phyloP scores from a whole-genome alignment of 768 basidiomycete species.

The Rhizopogon salebrosus region DNA sequence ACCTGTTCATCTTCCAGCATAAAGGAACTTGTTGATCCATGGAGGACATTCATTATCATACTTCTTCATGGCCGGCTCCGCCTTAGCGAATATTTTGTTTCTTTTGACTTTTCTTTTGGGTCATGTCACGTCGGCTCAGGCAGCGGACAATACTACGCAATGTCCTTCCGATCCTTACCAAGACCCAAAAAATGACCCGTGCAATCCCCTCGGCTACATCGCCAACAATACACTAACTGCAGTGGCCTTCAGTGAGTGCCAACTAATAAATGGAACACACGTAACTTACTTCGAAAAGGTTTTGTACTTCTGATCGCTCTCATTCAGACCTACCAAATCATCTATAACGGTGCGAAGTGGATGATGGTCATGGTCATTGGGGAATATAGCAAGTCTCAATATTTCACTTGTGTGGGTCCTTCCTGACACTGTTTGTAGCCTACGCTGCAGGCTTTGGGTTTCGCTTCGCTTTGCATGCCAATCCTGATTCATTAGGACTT shows the following conservation, averaged over 20 bases:
- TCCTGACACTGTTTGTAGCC: slow-evolving; percentile 26
- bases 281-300: slow-evolving; percentile 13
- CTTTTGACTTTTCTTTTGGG: not conserved
- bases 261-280: not conserved
- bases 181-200: slow-evolving; percentile 48
- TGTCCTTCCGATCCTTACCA: slow-evolving; percentile 35
- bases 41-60: not conserved
- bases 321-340: slow-evolving; percentile 37
- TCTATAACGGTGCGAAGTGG: slow-evolving; percentile 45
- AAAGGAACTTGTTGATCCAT: not conserved
- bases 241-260: slow-evolving; percentile 40
- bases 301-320: slow-evolving; percentile 38
- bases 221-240: slow-evolving; percentile 47
- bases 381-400: slow-evolving; percentile 39
- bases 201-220: slow-evolving; percentile 53
- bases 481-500: slow-evolving; percentile 47
- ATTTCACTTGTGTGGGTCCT: not conserved
- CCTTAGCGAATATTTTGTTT: not conserved
- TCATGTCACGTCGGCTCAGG: not conserved
- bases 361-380: slow-evolving; percentile 63
- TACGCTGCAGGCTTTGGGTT: slow-evolving; percentile 52
- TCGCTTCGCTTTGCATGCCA: slow-evolving; percentile 48
- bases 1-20: not conserved
- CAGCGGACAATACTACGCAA: not conserved
- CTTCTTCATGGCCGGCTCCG: not conserved